Evolutionary conservation across 805 yeast species (phyloP), one percentile per base, ranked within the genome.

Genomic region (Metschnikowia amazonensis): DNA sequence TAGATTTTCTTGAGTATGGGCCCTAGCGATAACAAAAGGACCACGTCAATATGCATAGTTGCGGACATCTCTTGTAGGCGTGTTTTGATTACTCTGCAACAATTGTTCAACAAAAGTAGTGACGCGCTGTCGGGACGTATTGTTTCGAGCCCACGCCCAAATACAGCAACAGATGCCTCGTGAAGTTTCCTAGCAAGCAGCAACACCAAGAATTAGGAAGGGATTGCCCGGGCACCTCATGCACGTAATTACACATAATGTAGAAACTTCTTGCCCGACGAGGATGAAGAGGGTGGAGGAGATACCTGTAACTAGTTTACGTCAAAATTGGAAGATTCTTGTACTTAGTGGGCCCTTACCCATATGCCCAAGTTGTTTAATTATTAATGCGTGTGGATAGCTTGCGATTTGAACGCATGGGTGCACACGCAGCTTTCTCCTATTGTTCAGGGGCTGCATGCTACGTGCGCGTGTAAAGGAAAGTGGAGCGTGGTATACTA

Each of bases 401-500:
- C n/a, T n/a, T n/a, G n/a, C n/a, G n/a, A n/a, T n/a, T n/a, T n/a
- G n/a, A n/a, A n/a, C n/a, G n/a, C n/a, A n/a, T n/a, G 10, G n/a
- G 13, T 32, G 23, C 28, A 14, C 17, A 37, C 17, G 23, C 3
- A 17, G 23, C n/a, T 3, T 18, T 2, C 16, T 9, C 7, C 14
- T n/a, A 39, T 30, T 39, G 42, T 39, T 21, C 17, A 7, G 20
- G 16, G 28, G 36, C 28, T 11, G 42, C 42, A 31, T 21, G n/a
- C 11, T 16, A 20, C 6, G 36, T 3, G 42, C 14, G 35, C 36
- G 16, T 39, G 29, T 28, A 14, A 14, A 37, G 41, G 41, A 28
- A 27, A 37, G 33, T 13, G n/a, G 33, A 30, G 41, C 25, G 32
- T 37, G 33, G 20, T 20, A 17, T 37, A 23, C 41, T 37, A 37